A percentile compares a stretch with the other conserved stretches of the same genome.
These are phyloP conservation scores for Geranomyces variabilis DNA, from an alignment of 192 early-diverging fungal species.

Conservation along the genomic window DNA sequence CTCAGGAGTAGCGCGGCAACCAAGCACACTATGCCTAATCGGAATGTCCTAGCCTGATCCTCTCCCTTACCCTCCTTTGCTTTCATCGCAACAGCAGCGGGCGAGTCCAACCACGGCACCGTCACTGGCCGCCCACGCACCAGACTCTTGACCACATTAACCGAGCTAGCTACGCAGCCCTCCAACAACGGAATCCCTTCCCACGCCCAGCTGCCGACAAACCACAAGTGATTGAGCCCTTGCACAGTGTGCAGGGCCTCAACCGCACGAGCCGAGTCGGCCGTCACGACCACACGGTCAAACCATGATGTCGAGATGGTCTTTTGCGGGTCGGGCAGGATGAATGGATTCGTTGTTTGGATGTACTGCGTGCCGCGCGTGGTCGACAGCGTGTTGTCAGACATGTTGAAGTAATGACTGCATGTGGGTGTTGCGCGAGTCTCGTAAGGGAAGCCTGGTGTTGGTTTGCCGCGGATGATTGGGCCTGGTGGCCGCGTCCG, in stretches of 20 bases:
- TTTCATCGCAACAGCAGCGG: too few relatives aligned
- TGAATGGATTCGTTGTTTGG: slow-evolving; percentile 55
- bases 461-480: background rate
- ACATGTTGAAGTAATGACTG: slow-evolving; percentile 45
- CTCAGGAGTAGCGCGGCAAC: too few relatives aligned
- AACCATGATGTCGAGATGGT: slow-evolving; percentile 45
- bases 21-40: too few relatives aligned
- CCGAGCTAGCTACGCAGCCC: slow-evolving; percentile 57
- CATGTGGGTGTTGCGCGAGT: slow-evolving; percentile 37
- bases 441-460: slow-evolving; percentile 28
- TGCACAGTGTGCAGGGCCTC: slow-evolving; percentile 38
- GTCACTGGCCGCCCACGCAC: too few relatives aligned
- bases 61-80: too few relatives aligned
- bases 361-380: slow-evolving; percentile 27
- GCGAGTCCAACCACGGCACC: too few relatives aligned
- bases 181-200: slow-evolving; percentile 57
- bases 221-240: slow-evolving; percentile 39
- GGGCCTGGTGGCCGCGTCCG: background rate
- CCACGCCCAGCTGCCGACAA: slow-evolving; percentile 55
- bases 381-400: slow-evolving; percentile 25
- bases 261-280: slow-evolving; percentile 25
- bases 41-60: too few relatives aligned
- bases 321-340: slow-evolving; percentile 34
- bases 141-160: slow-evolving; percentile 21
- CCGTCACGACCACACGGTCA: slow-evolving; percentile 50